A percentile compares a stretch with the other conserved stretches of the same genome.
Evolutionary conservation across 192 early-diverging fungal species (phyloP).

Genomic region (Mortierella hygrophila): DNA sequence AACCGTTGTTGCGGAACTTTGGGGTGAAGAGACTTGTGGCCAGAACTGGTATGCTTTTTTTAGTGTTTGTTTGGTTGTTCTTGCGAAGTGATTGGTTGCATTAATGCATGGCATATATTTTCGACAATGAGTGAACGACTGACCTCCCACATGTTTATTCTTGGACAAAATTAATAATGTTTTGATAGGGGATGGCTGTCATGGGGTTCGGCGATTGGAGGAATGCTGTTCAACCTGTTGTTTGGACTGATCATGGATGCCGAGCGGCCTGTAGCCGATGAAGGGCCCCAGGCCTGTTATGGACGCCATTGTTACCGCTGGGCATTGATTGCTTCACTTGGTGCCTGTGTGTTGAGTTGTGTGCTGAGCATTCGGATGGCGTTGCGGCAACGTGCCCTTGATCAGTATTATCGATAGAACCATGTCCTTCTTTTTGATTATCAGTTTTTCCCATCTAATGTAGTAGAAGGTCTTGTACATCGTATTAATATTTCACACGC

Average conservation of each 20-base stretch:
- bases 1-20: slow-evolving; percentile 50
- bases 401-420: not conserved
- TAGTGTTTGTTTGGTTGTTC: not conserved
- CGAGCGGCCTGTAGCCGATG: slow-evolving; percentile 18
- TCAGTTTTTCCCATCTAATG: too few species aligned
- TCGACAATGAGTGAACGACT: not conserved
- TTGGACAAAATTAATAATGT: not conserved
- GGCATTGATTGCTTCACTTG: slow-evolving; percentile 34
- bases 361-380: slow-evolving; percentile 13
- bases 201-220: slow-evolving; percentile 48
- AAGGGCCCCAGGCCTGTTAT: slow-evolving; percentile 15
- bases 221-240: slow-evolving; percentile 45
- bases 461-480: too few species aligned
- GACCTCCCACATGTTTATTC: not conserved
- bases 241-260: slow-evolving; percentile 51
- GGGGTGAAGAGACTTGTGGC: slow-evolving; percentile 46
- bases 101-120: not conserved
- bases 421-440: too few species aligned
- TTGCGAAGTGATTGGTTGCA: not conserved
- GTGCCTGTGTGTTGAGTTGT: slow-evolving; percentile 25
- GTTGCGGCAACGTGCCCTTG: slow-evolving; percentile 8
- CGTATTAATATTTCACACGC: too few species aligned
- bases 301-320: slow-evolving; percentile 39
- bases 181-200: slow-evolving; percentile 44
- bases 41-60: slow-evolving; percentile 44